Evolutionary conservation across 208 protist genomes (phyloP), one percentile per base, ranked within the genome.

Genomic region (Strigomonas culicis): DNA sequence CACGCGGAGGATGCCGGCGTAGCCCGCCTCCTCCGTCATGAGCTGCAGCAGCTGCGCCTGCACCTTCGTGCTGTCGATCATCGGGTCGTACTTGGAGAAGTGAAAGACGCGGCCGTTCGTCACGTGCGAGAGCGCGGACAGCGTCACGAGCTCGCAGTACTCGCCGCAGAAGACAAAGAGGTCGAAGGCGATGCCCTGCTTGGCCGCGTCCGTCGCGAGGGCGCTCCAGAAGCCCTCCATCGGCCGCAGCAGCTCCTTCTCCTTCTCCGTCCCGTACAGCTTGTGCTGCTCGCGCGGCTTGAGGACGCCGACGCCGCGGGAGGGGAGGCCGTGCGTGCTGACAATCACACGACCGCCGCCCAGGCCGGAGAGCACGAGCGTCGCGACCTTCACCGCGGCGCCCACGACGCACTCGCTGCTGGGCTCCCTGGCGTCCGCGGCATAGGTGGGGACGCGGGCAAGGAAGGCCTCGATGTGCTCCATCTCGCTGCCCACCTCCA

Each of bases 1-100:
- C n/a, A 97, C 85, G 39, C 90, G 88, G 30, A 98, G 74, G 32
- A 98, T 87, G n/a, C 78, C 91, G 19, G 86, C 90, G 72, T 96
- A 96, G 21, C 91, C 94, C n/a, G 79, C 79, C 72, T 92, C 88
- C 66, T 94, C 81, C 4, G 79, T 82, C 59, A 87, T 59, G 31
- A 80, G 43, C 65, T 84, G 77, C 50, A 66, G 63, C 55, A 97
- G 52, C 34, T 58, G 73, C 44, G 82, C 79, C 31, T 74, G 73
- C 28, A 96, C 73, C 63, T 87, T 82, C 11, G 84, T 82, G 47
- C 60, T 74, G 70, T 91, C 86, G 24, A 82, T 72, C 39, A 75
- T 57, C 10, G 75, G 51, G 68, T 92, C 79, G 74, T 95, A 97
- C 64, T 87, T 86, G 10, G 65, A 58, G 72, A 92, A 95, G 63